Base-by-base conservation (phyloP, 2,329 filamentous ascomycete genomes). In the Karstenula rhodostoma region DNA sequence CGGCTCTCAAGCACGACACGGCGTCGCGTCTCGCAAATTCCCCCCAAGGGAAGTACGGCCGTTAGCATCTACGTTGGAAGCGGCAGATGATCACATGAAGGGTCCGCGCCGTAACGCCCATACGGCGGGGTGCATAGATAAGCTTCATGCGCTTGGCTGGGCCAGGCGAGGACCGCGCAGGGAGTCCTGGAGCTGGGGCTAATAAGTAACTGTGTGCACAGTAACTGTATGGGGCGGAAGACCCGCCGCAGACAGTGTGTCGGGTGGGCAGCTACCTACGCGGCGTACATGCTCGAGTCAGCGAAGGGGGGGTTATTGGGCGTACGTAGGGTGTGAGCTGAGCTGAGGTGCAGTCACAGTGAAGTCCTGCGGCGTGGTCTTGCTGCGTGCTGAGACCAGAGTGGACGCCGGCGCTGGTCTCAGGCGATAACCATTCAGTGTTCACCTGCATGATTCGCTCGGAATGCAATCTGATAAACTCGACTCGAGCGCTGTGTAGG, bases 11-110 rank as follows among this genome's bases (percentile, higher is more conserved):
- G 47, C 47, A 27, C 29, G 47, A 49, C 29, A 35, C n/a, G 15
- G 25, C 25, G 10, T 10, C 25, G 15, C 13, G 27, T 23, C 27
- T 15, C 8, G 15, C 17, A 13, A 13, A 7, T 17, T 25, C n/a
- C 32, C 17, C 0, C 19, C n/a, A 4, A 37, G n/a, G n/a, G 19
- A 10, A n/a, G 23, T 25, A 51, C 0, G 8, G 13, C 48, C 48
- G 19, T 9, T 33, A 25, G 22, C n/a, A 17, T 19, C 6, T 19
- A 15, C 47, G 32, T 37, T 37, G 32, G 33, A 51, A 37, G 19
- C 19, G 48, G 48, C 32, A 51, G 48, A 32, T 51, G n/a, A n/a
- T 35, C n/a, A 25, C 48, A 51, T n/a, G 32, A n/a, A 51, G 48
- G 32, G 32, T 50, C 27, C 44, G 23, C 44, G 44, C 23, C 47